Conservation (phyloP, 495 filamentous ascomycete genomes). For the Neurospora hispaniola region DNA sequence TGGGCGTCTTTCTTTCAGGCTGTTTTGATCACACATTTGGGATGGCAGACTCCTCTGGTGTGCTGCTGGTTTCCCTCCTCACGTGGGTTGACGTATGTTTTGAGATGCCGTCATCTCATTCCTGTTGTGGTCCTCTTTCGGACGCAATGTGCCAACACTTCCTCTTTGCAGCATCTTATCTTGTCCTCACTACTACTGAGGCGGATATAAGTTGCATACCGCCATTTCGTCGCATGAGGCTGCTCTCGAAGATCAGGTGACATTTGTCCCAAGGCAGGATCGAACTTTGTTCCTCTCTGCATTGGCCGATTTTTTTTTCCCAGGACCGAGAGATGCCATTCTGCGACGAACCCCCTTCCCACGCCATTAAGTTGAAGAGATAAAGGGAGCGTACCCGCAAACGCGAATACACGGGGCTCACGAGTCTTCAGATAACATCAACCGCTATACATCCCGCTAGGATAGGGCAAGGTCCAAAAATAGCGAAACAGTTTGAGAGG, state of each 20-base stretch:
- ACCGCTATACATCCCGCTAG: background rate
- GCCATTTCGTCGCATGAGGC: background rate
- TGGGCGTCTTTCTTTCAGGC: background rate
- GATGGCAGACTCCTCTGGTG: background rate
- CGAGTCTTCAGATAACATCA: background rate
- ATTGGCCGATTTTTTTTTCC: background rate
- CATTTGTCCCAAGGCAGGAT: background rate
- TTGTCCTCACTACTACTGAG: background rate
- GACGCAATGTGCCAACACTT: conserved; percentile 5
- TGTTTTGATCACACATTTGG: background rate
- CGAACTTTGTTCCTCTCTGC: background rate
- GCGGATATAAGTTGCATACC: background rate
- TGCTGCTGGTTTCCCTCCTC: background rate
- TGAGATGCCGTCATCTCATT: background rate
- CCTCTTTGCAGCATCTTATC: background rate
- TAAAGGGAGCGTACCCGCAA: background rate
- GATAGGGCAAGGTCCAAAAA: background rate
- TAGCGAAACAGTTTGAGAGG: background rate
- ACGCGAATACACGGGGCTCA: background rate
- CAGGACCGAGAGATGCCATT: background rate
- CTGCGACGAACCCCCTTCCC: background rate
- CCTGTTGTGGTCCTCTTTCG: background rate
- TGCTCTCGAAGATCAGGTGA: background rate
- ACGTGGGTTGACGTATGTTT: background rate
- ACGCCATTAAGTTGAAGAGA: background rate